Evolutionary conservation across 1,284 basidiomycete genomes (phyloP).

Genomic region (Vanrija humicola): DNA sequence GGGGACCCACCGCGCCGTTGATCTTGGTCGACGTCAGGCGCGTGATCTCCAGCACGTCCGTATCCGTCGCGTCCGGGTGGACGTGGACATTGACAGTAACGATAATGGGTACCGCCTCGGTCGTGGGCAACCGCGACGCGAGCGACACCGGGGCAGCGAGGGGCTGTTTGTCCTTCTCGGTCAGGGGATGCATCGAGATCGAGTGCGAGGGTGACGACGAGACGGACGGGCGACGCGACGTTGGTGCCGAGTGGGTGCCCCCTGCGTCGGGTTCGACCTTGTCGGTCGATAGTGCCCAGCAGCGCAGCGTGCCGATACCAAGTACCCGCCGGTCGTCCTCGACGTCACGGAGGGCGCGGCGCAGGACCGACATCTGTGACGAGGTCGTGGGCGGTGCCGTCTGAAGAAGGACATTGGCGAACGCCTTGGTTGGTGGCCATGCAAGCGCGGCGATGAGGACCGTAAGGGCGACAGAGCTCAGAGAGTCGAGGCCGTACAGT

Average conservation of each 20-base stretch:
- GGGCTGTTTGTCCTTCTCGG: background rate
- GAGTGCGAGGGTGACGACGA: conserved; percentile 57
- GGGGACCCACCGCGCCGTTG: conserved; percentile 21
- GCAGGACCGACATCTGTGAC: conserved; percentile 68
- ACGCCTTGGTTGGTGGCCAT: conserved; percentile 70
- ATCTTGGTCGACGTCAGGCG: conserved; percentile 37
- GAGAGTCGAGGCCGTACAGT: conserved; percentile 66
- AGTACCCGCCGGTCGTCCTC: conserved; percentile 39
- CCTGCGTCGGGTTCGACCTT: conserved; percentile 8
- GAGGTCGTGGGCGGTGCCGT: conserved; percentile 67
- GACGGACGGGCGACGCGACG: conserved; percentile 59
- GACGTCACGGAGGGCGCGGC: conserved; percentile 73
- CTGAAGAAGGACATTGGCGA: conserved; percentile 78
- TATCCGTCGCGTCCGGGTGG: conserved; percentile 62
- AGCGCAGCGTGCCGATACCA: conserved; percentile 35
- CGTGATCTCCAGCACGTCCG: conserved; percentile 60
- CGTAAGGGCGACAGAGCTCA: conserved; percentile 68
- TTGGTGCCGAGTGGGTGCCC: conserved; percentile 60
- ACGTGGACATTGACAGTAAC: conserved; percentile 78
- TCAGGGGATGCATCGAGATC: conserved; percentile 24
- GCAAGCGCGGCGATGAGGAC: conserved; percentile 72
- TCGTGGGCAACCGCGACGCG: background rate
- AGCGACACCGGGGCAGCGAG: background rate
- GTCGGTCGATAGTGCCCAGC: conserved; percentile 39
- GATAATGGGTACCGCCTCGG: conserved; percentile 53